phyloP scores from a whole-genome alignment of 192 early-diverging fungal genomes.

The Coemansia sp. region DNA sequence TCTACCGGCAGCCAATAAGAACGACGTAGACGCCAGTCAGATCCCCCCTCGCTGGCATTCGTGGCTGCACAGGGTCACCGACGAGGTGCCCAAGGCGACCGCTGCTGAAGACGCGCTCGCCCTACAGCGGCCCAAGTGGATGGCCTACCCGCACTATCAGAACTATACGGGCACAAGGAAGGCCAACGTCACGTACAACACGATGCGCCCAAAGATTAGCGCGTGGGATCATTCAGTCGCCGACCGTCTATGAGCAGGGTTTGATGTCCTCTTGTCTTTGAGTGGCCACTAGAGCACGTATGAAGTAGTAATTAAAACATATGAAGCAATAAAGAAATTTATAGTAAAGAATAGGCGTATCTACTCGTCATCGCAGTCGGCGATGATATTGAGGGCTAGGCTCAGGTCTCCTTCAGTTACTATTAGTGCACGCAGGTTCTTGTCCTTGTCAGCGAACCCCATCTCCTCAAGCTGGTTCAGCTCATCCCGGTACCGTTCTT shows the following conservation, averaged over 20 bases:
- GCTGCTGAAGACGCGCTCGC: conserved; percentile 30
- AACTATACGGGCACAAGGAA: conserved; percentile 53
- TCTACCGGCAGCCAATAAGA: conserved; percentile 55
- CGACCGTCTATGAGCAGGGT: conserved; percentile 12
- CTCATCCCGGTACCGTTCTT: conserved; percentile 67
- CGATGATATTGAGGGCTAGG: conserved; percentile 73
- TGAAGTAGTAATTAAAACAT: neutral
- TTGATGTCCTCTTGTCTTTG: neutral
- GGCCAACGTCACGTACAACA: conserved; percentile 56
- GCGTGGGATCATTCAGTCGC: conserved; percentile 43
- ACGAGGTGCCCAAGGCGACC: conserved; percentile 38
- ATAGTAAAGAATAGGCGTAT: neutral
- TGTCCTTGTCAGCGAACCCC: conserved; percentile 85
- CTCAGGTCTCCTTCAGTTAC: conserved; percentile 84
- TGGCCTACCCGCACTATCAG: conserved; percentile 46
- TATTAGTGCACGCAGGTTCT: conserved; percentile 86
- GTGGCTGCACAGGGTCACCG: conserved; percentile 55
- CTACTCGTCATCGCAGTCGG: conserved; percentile 21
- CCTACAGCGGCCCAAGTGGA: conserved; percentile 52
- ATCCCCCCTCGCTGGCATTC: conserved; percentile 73
- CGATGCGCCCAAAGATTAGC: conserved; percentile 48
- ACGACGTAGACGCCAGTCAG: conserved; percentile 64
- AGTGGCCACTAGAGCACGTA: neutral
- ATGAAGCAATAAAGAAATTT: neutral
- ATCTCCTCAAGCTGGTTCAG: conserved; percentile 85